A percentile compares a stretch with the other conserved stretches of the same genome.
Evolutionary conservation across 2,329 filamentous ascomycete genomes (phyloP).

Genomic region (Fusarium sp.): DNA sequence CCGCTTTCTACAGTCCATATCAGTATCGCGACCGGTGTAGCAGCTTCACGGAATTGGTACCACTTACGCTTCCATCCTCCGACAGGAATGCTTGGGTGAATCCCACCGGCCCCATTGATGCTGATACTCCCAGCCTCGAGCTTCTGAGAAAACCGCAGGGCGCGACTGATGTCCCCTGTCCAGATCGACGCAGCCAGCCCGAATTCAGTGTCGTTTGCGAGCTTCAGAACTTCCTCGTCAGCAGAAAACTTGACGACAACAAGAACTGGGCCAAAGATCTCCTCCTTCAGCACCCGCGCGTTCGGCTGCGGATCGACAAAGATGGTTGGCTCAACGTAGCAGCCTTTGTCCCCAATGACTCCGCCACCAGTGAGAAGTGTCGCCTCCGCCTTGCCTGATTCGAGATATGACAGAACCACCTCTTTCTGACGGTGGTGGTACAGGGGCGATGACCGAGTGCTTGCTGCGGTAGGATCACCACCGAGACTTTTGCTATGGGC

Average conservation of each 20-base stretch:
- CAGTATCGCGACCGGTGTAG: neutral
- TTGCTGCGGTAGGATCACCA: neutral
- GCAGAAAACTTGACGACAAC: neutral
- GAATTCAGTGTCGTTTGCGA: neutral
- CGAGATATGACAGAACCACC: neutral
- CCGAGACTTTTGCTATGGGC: neutral
- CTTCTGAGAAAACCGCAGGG: neutral
- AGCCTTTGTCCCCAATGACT: neutral
- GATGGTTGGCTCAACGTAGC: neutral
- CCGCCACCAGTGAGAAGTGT: neutral
- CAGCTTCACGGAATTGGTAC: neutral
- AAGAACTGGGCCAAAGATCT: neutral
- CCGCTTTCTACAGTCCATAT: neutral
- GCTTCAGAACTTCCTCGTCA: neutral
- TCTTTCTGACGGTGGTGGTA: conserved; percentile 7
- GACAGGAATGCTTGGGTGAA: neutral
- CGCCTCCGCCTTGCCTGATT: neutral
- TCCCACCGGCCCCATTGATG: neutral
- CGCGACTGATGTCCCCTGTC: neutral
- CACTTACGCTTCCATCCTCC: conserved; percentile 1
- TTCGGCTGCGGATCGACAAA: neutral
- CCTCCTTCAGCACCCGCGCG: neutral
- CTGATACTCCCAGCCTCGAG: neutral
- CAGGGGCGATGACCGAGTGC: neutral
- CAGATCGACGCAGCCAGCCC: neutral